Evolutionary conservation across 495 filamentous ascomycete genomes (phyloP).

Genomic region (Penicillium soppii): DNA sequence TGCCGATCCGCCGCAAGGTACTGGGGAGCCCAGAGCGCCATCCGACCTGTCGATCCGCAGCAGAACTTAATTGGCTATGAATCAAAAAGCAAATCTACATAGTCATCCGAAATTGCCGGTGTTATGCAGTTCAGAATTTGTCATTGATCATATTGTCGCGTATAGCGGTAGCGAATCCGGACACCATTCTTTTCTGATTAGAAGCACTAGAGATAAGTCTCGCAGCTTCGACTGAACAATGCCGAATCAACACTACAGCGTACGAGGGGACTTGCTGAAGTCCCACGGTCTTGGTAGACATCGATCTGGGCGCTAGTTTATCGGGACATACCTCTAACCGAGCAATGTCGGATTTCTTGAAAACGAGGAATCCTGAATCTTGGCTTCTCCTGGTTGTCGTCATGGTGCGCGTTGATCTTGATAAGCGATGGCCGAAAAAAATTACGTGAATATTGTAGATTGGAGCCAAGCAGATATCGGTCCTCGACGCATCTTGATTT

Average conservation of each 20-base stretch:
- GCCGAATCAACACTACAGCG: not conserved
- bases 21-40: not conserved
- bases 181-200: not conserved
- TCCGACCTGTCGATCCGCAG: not conserved
- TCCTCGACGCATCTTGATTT: not conserved
- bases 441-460: conserved; percentile 2
- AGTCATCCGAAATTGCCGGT: not conserved
- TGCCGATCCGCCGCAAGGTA: conserved; percentile 14
- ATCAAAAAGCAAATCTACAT: conserved; percentile 3
- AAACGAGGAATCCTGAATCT: not conserved
- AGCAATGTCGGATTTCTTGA: too few species aligned
- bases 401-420: conserved; percentile 1
- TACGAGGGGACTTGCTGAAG: not conserved
- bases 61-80: conserved; percentile 6
- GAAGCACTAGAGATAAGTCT: conserved; percentile 14
- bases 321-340: not conserved
- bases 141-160: conserved; percentile 5
- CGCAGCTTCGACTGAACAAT: conserved; percentile 9
- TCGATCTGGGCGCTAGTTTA: conserved; percentile 3
- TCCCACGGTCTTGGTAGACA: not conserved
- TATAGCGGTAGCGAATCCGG: conserved; percentile 2
- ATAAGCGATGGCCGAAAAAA: not conserved
- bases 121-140: conserved; percentile 6
- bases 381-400: not conserved
- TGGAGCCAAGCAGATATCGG: not conserved